Base-by-base conservation (phyloP, 169 alveolate genomes). In the Cyclospora cayetanensis region DNA sequence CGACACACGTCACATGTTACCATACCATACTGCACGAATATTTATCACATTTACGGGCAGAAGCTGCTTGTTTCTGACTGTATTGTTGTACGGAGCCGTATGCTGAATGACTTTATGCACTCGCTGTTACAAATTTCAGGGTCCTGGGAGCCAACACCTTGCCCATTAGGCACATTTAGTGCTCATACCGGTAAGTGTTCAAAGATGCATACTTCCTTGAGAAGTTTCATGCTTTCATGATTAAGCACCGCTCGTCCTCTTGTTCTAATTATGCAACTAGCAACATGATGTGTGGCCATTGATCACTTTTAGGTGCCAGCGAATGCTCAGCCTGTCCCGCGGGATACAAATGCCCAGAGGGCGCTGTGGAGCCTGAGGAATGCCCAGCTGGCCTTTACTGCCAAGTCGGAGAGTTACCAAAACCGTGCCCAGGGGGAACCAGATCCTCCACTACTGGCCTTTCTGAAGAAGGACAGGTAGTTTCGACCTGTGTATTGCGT, bases 321-420 rank as follows among this genome's bases (percentile, higher is more conserved):
- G 88, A 79, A 79, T 79, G 88, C 39, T 79, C 46, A 20, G 72
- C 68, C 43, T 90, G 93, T 41, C 93, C 93, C n/a, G 90, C 85
- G 11, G 93, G 91, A 35, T 65, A 79, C 68, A 63, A 52, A 5
- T 90, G 93, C 35, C 66, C 41, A 0, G 87, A 41, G 22, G 93
- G 91, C 42, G 76, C 93, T 20, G 42, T 39, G 39, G 66, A 31
- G 4, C 82, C 85, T 22, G 37, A 43, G n/a, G 27, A 55, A n/a
- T 87, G 92, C n/a, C 86, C 92, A 1, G 63, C 92, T 18, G 68
- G 86, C 29, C 34, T 50, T 63, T 68, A 87, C 43, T 87, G 88
- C 41, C 72, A 79, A 25, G 72, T 46, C 20, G 88, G 88, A 25
- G 43, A 50, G 5, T 9, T 46, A 50, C 88, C 88, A 0, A 29